phyloP scores from a whole-genome alignment of 208 protist species.

The Crithidia sp. region DNA sequence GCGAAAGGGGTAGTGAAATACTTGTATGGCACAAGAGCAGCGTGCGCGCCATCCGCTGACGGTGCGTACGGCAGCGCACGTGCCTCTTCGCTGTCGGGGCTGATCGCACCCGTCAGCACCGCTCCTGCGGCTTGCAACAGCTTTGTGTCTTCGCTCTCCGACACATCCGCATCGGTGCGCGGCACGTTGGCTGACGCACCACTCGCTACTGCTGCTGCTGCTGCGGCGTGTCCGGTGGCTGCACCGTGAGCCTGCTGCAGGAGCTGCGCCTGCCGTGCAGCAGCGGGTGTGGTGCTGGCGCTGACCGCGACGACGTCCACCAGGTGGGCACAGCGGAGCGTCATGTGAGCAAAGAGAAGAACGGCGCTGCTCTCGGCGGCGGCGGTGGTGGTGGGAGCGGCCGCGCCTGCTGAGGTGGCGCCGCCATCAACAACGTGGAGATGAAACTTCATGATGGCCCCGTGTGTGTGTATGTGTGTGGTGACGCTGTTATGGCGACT shows the following conservation, averaged over 20 bases:
- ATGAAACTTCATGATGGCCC: slow-evolving; percentile 45
- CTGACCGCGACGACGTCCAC: slow-evolving; percentile 59
- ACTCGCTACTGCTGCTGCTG: neutral
- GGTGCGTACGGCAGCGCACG: slow-evolving; percentile 4
- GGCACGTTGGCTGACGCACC: slow-evolving; percentile 1
- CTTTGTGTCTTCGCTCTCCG: slow-evolving; percentile 26
- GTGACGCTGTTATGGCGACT: too few relatives aligned
- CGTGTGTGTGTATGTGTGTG: too few relatives aligned
- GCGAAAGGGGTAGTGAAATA: slow-evolving; percentile 56
- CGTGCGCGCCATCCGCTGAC: neutral
- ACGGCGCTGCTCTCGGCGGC: slow-evolving; percentile 36
- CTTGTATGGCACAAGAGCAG: slow-evolving; percentile 38
- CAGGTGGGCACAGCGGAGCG: slow-evolving; percentile 71
- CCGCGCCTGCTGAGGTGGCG: slow-evolving; percentile 18
- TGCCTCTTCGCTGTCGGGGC: neutral
- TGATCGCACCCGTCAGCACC: slow-evolving; percentile 6
- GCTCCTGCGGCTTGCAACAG: slow-evolving; percentile 23
- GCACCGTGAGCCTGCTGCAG: slow-evolving; percentile 1
- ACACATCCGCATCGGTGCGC: neutral
- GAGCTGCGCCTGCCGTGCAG: slow-evolving; percentile 17
- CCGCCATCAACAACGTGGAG: slow-evolving; percentile 77
- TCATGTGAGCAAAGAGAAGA: slow-evolving; percentile 73
- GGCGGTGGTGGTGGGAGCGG: neutral
- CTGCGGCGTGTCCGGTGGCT: neutral
- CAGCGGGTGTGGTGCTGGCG: slow-evolving; percentile 53